Base-by-base conservation (phyloP, 345 rosid genomes). In the Zanthoxylum bungeanum region DNA sequence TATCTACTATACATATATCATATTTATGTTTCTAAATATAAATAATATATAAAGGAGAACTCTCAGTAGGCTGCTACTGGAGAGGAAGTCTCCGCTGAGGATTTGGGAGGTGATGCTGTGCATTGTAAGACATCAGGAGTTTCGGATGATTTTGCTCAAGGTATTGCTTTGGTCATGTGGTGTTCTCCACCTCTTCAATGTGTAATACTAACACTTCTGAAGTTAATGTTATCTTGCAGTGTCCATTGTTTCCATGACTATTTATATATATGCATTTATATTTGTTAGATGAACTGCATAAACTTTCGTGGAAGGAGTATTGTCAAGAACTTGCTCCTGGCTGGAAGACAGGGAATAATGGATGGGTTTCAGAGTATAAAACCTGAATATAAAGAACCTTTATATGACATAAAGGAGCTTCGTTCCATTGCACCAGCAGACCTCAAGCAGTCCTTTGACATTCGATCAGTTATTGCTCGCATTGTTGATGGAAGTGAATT, bases 61-160 rank as follows among this genome's bases (percentile, higher is more conserved):
- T 78, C 81, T 77, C 81, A 74, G 77, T 83, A 94, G 98, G 98
- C 98, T 87, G 97, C 98, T 55, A 94, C 97, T 4, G 97, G 98
- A 76, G 98, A 92, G 84, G 95, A 86, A 76, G 89, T 94, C 65
- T 86, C 97, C 53, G 98, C 98, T 25, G 97, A 94, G 78, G 95
- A 92, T 81, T 80, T 92, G 73, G 98, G 98, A 39, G 98, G 97
- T 25, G 97, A 95, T 59, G 66, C 80, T 2, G 88, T 94, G 73
- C 98, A 94, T 63, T 94, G 97, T 87, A 90, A 87, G 82, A 89
- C 89, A 0, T 92, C 98, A 11, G 97, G 97, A 53, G 97, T 94
- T 73, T 94, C 97, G 0, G 98, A 94, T 82, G 89, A 94, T 85
- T 90, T 90, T 81, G 97, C 98, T 81, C 98, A 86, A 92, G 98